phyloP scores from a whole-genome alignment of 106 monocot genomes.

The Hemerocallis citrina region DNA sequence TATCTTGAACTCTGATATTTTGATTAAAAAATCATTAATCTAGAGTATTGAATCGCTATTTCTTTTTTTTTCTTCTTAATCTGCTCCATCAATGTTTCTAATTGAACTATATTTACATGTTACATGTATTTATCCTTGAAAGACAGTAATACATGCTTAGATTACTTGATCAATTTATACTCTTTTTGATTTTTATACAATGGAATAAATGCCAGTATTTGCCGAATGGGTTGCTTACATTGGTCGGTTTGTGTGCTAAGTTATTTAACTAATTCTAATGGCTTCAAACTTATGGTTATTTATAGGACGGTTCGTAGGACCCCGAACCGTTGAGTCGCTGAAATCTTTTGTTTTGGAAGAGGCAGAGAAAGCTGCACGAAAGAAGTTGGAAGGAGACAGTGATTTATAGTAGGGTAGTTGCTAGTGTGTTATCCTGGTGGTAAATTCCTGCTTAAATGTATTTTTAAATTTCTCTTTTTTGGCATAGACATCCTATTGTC shows the following conservation, averaged over 20 bases:
- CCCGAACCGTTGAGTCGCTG: constrained; percentile 52
- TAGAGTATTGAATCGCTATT: background rate
- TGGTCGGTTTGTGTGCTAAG: no score
- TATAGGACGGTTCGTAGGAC: constrained; percentile 18
- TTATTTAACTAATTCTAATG: no score
- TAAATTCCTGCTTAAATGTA: no score
- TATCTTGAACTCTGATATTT: background rate
- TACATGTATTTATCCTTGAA: no score
- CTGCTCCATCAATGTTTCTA: no score
- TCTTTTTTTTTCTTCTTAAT: background rate
- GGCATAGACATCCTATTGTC: no score
- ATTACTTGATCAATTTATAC: background rate
- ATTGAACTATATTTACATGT: no score
- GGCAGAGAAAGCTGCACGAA: constrained; percentile 37
- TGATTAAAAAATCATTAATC: background rate
- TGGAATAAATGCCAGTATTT: background rate
- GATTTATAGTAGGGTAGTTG: constrained; percentile 3
- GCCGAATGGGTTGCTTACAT: no score
- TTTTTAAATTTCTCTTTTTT: no score
- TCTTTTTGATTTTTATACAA: background rate
- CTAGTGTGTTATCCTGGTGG: no score
- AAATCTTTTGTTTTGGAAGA: constrained; percentile 53
- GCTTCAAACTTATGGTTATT: no score
- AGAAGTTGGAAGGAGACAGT: constrained; percentile 26
- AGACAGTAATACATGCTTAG: background rate